Evolutionary conservation across 2,329 filamentous ascomycete species (phyloP), one percentile per base, ranked within the genome.

Genomic region (Emydomyces testavorans): DNA sequence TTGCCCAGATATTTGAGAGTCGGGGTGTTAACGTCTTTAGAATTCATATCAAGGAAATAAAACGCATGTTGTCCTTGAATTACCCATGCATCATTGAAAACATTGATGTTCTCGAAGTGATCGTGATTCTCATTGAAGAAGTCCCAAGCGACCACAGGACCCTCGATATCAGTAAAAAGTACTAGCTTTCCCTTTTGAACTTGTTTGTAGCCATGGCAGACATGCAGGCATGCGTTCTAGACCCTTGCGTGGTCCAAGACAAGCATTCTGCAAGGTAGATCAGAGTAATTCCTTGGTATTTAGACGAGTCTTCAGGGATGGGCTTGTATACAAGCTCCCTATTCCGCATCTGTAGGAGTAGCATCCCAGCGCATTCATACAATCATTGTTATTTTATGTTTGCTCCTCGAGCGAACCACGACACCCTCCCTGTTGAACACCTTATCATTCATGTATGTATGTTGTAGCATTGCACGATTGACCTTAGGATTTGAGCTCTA

Each of bases 211-310:
- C n/a, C 32, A n/a, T n/a, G n/a, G n/a, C n/a, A n/a, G n/a, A n/a
- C n/a, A n/a, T n/a, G n/a, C n/a, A n/a, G n/a, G n/a, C n/a, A n/a
- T n/a, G n/a, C n/a, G n/a, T n/a, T n/a, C n/a, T n/a, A 6, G n/a
- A 46, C 24, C 45, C 45, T 24, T 47, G 36, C n/a, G 4, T 16
- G 20, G 6, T 24, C 21, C 18, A 32, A 34, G 15, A 47, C 28
- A 47, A 47, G 45, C 45, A 47, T 47, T 40, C 45, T 47, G 45
- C 45, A 47, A 39, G 35, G 45, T 32, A 47, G 36, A 47, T 47
- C 45, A 47, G 29, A 26, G 35, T 37, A 40, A 18, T 39, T 39
- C 36, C 44, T 46, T 39, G 44, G 44, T 39, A 32, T 38, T 26
- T 39, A 36, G 21, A 47, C 37, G 45, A 39, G 26, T 28, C n/a